These are phyloP conservation scores for Diaporthe humulicola DNA, from an alignment of 2,329 filamentous ascomycete genomes.

Conservation along the genomic window DNA sequence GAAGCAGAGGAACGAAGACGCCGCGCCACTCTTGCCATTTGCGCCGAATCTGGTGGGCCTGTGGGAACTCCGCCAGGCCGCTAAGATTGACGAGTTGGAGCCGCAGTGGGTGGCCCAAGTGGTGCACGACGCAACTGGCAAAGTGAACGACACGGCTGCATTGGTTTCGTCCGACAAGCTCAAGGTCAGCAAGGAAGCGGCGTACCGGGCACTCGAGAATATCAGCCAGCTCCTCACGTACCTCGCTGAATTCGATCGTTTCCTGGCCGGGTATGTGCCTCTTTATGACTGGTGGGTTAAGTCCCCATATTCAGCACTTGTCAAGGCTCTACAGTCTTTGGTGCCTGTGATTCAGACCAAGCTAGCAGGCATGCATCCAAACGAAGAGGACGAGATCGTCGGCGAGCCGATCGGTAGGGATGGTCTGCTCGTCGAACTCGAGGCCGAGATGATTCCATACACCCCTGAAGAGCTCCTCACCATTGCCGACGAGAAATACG, in stretches of 20 bases:
- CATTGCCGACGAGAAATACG: constrained; percentile 64
- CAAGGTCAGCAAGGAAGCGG: constrained; percentile 56
- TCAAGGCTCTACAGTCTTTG: constrained; percentile 52
- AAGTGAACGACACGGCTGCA: constrained; percentile 50
- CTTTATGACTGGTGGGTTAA: constrained; percentile 69
- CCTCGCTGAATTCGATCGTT: constrained; percentile 61
- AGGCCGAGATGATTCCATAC: constrained; percentile 70
- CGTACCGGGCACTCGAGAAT: constrained; percentile 60
- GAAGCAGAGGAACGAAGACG: constrained; percentile 50
- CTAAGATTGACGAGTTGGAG: constrained; percentile 53
- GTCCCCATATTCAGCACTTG: constrained; percentile 57
- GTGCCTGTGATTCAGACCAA: constrained; percentile 54
- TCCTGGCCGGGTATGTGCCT: constrained; percentile 69
- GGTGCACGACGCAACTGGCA: constrained; percentile 52
- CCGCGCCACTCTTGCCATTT: constrained; percentile 60
- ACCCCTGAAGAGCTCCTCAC: constrained; percentile 67
- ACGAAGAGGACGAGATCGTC: constrained; percentile 63
- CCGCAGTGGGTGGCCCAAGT: constrained; percentile 57
- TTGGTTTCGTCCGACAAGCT: constrained; percentile 52
- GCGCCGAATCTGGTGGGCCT: constrained; percentile 55
- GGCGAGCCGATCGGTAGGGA: constrained; percentile 68
- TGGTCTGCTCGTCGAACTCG: constrained; percentile 64
- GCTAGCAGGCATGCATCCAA: constrained; percentile 59
- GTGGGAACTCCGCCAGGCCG: constrained; percentile 62
- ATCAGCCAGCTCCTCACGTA: constrained; percentile 55